phyloP scores from a whole-genome alignment of 2,329 filamentous ascomycete species.

The Alternaria dauci region DNA sequence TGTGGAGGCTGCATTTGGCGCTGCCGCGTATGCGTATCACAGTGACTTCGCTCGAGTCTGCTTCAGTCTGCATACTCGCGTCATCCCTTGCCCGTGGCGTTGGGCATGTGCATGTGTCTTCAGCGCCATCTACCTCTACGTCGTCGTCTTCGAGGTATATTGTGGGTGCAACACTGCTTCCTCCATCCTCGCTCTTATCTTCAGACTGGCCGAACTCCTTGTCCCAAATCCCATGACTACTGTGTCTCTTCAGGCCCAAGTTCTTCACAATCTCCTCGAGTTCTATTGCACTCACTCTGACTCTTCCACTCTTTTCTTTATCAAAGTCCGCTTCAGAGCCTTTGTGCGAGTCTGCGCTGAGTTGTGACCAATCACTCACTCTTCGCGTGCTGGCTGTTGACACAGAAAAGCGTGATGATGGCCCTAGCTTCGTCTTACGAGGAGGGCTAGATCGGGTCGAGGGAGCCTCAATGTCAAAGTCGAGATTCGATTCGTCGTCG shows the following conservation, averaged over 20 bases:
- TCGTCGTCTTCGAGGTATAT: slow-evolving; percentile 1
- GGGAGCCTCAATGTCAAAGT: slow-evolving; percentile 37
- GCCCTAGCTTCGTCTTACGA: slow-evolving; percentile 23
- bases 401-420: slow-evolving; percentile 12
- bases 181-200: not conserved
- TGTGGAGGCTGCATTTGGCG: not conserved
- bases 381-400: slow-evolving; percentile 17
- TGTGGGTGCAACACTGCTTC: not conserved
- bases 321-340: not conserved
- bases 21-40: not conserved
- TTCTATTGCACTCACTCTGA: not conserved
- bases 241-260: not conserved
- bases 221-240: not conserved
- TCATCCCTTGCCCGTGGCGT: not conserved
- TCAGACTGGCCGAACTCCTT: not conserved
- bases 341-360: slow-evolving; percentile 23
- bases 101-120: not conserved
- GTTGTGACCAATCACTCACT: slow-evolving; percentile 32
- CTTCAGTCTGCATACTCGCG: not conserved
- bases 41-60: slow-evolving; percentile 7
- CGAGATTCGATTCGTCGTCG: slow-evolving; percentile 35
- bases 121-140: not conserved
- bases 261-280: slow-evolving; percentile 6
- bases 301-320: not conserved
- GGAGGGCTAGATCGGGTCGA: slow-evolving; percentile 8